Evolutionary conservation across 2,329 filamentous ascomycete species (phyloP), one percentile per base, ranked within the genome.

Genomic region (Stagonosporopsis chrysanthemi): DNA sequence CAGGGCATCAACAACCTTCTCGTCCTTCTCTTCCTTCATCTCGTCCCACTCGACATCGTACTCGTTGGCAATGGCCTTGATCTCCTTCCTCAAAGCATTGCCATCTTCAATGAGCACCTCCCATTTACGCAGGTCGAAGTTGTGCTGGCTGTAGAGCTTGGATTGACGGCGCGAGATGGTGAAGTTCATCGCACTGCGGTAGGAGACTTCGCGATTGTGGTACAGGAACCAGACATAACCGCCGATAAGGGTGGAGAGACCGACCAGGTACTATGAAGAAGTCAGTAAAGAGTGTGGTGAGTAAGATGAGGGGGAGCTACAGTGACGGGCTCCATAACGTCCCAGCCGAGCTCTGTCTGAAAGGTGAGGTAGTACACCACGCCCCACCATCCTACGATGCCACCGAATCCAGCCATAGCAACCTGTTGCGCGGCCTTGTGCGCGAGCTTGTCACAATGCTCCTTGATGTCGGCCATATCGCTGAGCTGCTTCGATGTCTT

Each of bases 171-270:
- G 84, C 35, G 86, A 91, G 35, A 97, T 90, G 6, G 93, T 97
- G 51, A 96, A 84, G 73, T 96, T 93, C 79, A 97, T 87, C 26
- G 93, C 92, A 2, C 89, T 89, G 65, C 90, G 88, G 80, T 97
- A 97, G 63, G 87, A 91, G 11, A 96, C 88, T 77, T 97, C 92
- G 19, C 90, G 86, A 78, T 93, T 96, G 79, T 97, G 91, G 77
- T 93, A 96, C 12, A 97, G 80, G 74, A 97, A 97, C 91, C 92
- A 97, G 51, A 96, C 81, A 70, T 97, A 97, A 64, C 92, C 93
- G 7, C 89, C 89, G 80, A 97, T 96, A 69, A 97, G 86, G 12
- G 90, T 92, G 0, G 88, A 86, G 62, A 97, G 81, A n/a, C 92
- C 90, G 2, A 90, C 92, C 15, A 97, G 86, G 71, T 97, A 97